Conservation (phyloP, 176 grass and related monocot species). For the Aegilops bicornis region DNA sequence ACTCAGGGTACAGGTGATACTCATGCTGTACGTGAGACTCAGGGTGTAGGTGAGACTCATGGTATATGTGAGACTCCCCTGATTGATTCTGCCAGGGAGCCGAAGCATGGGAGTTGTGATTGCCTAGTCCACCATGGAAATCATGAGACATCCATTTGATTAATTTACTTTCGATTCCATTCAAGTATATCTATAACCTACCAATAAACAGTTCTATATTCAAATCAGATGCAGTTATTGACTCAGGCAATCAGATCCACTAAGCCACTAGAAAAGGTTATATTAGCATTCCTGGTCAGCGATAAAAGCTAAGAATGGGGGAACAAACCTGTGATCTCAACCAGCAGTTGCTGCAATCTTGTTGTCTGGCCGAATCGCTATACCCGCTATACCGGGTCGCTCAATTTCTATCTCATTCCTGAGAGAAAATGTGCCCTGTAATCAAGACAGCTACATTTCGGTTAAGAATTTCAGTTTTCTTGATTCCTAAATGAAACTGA, state of each 20-base stretch:
- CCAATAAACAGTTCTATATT: not conserved
- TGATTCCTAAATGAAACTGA: not conserved
- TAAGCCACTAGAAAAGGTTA: not conserved
- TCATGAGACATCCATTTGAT: not conserved
- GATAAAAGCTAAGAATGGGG: constrained; percentile 20
- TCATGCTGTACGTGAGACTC: no score
- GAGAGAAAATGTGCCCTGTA: constrained; percentile 58
- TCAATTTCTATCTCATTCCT: constrained; percentile 84
- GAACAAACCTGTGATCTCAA: constrained; percentile 87
- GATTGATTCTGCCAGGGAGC: no score
- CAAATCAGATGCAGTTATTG: not conserved
- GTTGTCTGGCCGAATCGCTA: constrained; percentile 68
- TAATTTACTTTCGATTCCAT: not conserved
- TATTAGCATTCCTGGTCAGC: not conserved
- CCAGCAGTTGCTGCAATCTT: constrained; percentile 91
- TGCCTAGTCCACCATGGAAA: not conserved
- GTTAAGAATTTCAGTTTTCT: not conserved
- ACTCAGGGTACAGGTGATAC: no score
- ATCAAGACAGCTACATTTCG: constrained; percentile 20
- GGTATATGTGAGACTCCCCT: no score
- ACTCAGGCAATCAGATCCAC: not conserved
- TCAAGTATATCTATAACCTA: not conserved
- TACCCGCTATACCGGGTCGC: constrained; percentile 58
- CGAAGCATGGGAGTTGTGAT: not conserved
- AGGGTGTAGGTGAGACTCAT: no score